Percentiles rank a stretch among this genome's conserved stretches.
These are phyloP conservation scores for Blepharisma stoltei DNA, from an alignment of 73 alveolate species.

Conservation along the genomic window DNA sequence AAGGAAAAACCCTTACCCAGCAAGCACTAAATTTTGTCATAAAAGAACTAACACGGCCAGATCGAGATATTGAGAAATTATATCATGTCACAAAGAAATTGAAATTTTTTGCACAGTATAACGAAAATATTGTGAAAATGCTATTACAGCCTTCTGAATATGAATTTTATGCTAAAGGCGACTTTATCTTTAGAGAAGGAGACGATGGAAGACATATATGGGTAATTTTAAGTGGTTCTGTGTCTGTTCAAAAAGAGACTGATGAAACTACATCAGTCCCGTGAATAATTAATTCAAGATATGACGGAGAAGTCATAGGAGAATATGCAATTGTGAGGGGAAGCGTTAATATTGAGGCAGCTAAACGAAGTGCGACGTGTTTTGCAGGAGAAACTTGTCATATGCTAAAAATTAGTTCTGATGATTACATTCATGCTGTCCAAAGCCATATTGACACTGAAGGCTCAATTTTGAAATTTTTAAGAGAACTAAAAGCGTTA, in stretches of 20 bases:
- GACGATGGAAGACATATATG: neutral
- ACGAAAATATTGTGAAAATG: neutral
- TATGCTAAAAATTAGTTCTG: constrained; percentile 6
- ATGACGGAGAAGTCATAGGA: constrained; percentile 20
- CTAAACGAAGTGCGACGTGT: constrained; percentile 24
- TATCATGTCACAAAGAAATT: neutral
- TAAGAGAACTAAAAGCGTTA: neutral
- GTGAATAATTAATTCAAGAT: constrained; percentile 10
- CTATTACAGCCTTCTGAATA: neutral
- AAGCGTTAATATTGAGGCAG: neutral
- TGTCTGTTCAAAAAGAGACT: constrained; percentile 21
- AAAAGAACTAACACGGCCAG: no score
- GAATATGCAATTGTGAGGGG: constrained; percentile 27
- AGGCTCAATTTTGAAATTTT: neutral
- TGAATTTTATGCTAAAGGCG: neutral
- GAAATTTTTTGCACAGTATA: constrained; percentile 7
- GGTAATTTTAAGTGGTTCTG: constrained; percentile 19
- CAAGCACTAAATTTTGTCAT: no score
- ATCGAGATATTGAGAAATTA: neutral
- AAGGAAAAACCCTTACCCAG: no score
- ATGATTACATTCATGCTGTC: neutral
- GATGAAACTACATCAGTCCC: neutral
- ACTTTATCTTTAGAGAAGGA: constrained; percentile 16
- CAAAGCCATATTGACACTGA: neutral
- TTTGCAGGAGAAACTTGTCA: constrained; percentile 12